Base-by-base conservation (phyloP, 495 filamentous ascomycete species). In the Aspergillus leporis region DNA sequence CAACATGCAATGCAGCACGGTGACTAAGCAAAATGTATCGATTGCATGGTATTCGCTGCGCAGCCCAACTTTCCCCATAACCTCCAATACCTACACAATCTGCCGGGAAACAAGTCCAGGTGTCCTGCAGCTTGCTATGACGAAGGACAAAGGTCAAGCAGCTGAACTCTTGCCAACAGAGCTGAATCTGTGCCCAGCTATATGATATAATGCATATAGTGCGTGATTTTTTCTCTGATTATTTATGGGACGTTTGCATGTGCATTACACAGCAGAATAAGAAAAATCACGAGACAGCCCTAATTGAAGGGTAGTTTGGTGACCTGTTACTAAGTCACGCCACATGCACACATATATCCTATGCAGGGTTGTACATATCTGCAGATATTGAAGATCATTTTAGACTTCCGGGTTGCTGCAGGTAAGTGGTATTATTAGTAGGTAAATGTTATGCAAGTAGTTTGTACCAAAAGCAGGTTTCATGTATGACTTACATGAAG, bases 371-470 rank as follows among this genome's bases (percentile, higher is more conserved):
- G 21, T 47, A 23, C 18, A 47, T 9, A 32, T 23, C 40, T 51
- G 49, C 32, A 36, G 28, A 36, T 31, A 16, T 14, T 10, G 49
- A 43, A 56, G 25, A 32, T 25, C 43, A 23, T 48, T 32, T 56
- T 56, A 56, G 41, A 56, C 53, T 56, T 56, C 41, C 53, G 53
- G 53, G 16, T 56, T 38, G 53, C 53, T 46, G 53, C 53, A 56
- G 40, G 41, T 45, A 43, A 14, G 9, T 28, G 25, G 25, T 28
- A 36, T 14, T 36, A 36, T 5, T 32, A 36, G 8, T 45, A 45
- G 41, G 41, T 45, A 45, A 21, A 18, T n/a, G 18, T 45, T 14
- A 45, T 45, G 41, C 41, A 45, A 45, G 41, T 45, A 12, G 13
- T 14, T 10, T 10, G 34, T 10, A 12, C 2, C 34, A 2, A 36